phyloP scores from a whole-genome alignment of 768 basidiomycete genomes.

The Suillus fuscotomentosus region DNA sequence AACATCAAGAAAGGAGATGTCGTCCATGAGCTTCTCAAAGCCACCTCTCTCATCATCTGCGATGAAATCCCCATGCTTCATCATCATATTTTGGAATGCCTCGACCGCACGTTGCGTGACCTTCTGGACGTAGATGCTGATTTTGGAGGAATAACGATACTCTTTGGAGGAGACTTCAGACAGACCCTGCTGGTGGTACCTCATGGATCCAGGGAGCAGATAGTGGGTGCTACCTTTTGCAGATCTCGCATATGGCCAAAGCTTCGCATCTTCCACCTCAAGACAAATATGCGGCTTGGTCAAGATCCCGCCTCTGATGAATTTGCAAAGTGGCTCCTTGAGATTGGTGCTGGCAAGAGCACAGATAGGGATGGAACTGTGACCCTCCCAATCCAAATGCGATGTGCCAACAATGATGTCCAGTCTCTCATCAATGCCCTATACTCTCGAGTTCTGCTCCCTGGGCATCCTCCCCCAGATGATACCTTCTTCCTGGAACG shows the following conservation, averaged over 20 bases:
- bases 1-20: constrained; percentile 32
- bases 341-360: constrained; percentile 34
- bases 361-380: constrained; percentile 21
- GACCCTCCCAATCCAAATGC: constrained; percentile 25
- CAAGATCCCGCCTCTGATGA: constrained; percentile 20
- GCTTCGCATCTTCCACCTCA: constrained; percentile 32
- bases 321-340: constrained; percentile 37
- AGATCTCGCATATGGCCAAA: constrained; percentile 38
- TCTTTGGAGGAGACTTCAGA: constrained; percentile 50
- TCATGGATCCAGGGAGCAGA: constrained; percentile 34
- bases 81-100: constrained; percentile 35
- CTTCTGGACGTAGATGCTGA: constrained; percentile 23
- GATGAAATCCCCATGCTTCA: constrained; percentile 43
- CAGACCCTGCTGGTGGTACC: constrained; percentile 46
- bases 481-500: constrained; percentile 27
- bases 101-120: constrained; percentile 38
- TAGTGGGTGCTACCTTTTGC: constrained; percentile 36
- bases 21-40: constrained; percentile 31
- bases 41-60: constrained; percentile 39
- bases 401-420: constrained; percentile 3
- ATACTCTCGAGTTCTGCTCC: constrained; percentile 23
- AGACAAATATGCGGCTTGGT: constrained; percentile 42
- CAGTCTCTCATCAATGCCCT: constrained; percentile 8
- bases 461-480: constrained; percentile 12
- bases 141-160: constrained; percentile 39